Base-by-base conservation (phyloP, 768 basidiomycete genomes). In the Collybia mongolica region DNA sequence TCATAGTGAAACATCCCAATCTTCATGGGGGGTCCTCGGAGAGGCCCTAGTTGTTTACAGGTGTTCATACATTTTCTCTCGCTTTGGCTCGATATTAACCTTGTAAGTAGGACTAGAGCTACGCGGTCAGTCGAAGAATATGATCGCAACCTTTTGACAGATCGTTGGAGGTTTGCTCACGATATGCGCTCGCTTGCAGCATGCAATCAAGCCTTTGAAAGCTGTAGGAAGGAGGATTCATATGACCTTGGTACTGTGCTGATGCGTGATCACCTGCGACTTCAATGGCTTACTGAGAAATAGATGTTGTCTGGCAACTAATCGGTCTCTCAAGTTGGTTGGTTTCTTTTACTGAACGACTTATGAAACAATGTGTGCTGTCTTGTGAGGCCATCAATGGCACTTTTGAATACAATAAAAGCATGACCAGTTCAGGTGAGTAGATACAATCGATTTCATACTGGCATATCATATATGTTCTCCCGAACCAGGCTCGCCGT, bases 231-330 rank as follows among this genome's bases (percentile, higher is more conserved):
- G 17, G 76, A 72, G 2, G 78, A 79, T 49, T 70, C 64, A 17
- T 86, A 86, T 57, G 85, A 89, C 57, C 69, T 88, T 2, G 80
- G 89, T 88, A 58, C 38, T 29, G 22, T 11, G 23, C 1, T 14
- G 18, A 2, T 28, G 15, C 2, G 20, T n/a, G 19, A 2, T 14
- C 17, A 15, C 11, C 39, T 17, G 5, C 7, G 36, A 28, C 2
- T 39, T 35, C 8, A 18, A 3, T 36, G 20, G 23, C 40, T 49
- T 53, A 59, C 41, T 3, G 28, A 15, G 38, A 51, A 44, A 23
- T 46, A 92, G 89, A 82, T 46, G 80, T 84, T 29, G 75, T 82
- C 22, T 91, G 90, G 90, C 83, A 86, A 54, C 72, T 91, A 12
- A 78, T 83, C 40, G 79, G 76, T 7, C 59, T 90, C 40, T 80